phyloP scores from a whole-genome alignment of 2,329 filamentous ascomycete species.

The Sporothrix pseudoabietina region DNA sequence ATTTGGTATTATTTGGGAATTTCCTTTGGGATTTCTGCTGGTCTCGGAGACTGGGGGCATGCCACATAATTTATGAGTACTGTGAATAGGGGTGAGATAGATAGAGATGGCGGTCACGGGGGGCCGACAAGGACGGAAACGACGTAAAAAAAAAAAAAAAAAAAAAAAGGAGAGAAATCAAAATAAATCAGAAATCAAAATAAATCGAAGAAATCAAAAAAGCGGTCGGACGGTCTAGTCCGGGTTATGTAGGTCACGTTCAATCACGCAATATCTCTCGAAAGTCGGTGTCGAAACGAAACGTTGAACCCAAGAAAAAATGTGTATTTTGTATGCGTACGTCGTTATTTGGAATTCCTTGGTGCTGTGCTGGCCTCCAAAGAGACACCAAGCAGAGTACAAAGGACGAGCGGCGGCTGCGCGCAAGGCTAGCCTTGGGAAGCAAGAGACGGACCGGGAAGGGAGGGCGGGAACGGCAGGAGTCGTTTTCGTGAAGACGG shows the following conservation, averaged over 20 bases:
- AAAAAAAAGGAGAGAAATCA: neutral
- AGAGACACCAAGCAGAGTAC: neutral
- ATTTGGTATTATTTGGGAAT: neutral
- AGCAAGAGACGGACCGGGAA: constrained; percentile 16
- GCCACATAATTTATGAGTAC: constrained; percentile 12
- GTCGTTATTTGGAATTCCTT: constrained; percentile 12
- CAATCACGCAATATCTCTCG: neutral
- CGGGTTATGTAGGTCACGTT: neutral
- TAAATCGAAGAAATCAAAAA: neutral
- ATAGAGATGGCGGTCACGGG: neutral
- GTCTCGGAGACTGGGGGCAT: neutral
- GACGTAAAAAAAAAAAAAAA: neutral
- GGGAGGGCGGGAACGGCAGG: constrained; percentile 16
- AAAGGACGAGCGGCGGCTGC: constrained; percentile 13
- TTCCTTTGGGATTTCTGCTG: neutral
- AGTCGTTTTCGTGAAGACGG: neutral
- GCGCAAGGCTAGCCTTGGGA: constrained; percentile 24
- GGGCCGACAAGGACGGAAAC: neutral
- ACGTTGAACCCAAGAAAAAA: neutral
- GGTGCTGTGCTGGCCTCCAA: neutral
- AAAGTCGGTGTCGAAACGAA: neutral
- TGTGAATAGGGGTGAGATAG: neutral
- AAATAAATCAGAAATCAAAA: neutral
- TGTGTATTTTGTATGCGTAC: neutral
- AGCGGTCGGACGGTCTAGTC: neutral